A percentile compares a stretch with the other conserved stretches of the same genome.
Conservation (phyloP, 352 stramenopile species). For the Pythium aquatile region DNA sequence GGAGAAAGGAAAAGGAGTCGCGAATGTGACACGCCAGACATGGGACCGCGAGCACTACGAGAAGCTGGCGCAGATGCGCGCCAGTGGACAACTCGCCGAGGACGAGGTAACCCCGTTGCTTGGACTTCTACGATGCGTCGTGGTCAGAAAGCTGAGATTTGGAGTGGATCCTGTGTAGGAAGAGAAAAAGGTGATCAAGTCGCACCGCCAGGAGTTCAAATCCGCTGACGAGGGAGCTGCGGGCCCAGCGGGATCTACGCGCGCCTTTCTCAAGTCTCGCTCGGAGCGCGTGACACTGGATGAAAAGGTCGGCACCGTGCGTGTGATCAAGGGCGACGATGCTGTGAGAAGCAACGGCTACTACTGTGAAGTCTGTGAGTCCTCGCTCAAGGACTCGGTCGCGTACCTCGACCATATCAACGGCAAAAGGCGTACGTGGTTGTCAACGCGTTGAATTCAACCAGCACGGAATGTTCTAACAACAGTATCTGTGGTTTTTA, state of each 20-base stretch:
- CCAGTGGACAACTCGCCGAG: slow-evolving; percentile 60
- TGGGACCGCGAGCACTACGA: slow-evolving; percentile 82
- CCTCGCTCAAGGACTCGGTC: slow-evolving; percentile 90
- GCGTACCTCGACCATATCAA: slow-evolving; percentile 95
- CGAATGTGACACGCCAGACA: slow-evolving; percentile 81
- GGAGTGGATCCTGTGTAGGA: slow-evolving; percentile 20
- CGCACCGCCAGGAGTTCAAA: slow-evolving; percentile 76
- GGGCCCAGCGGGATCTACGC: slow-evolving; percentile 57
- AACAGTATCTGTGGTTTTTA: slow-evolving; percentile 26
- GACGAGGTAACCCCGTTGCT: slow-evolving; percentile 31
- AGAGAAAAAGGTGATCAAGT: slow-evolving; percentile 70
- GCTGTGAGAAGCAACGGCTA: slow-evolving; percentile 80
- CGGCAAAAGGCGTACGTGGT: slow-evolving; percentile 88
- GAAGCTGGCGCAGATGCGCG: slow-evolving; percentile 72
- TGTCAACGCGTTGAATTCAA: neutral
- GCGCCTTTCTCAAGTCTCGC: slow-evolving; percentile 79
- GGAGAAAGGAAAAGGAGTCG: slow-evolving; percentile 68
- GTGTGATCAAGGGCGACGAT: slow-evolving; percentile 87
- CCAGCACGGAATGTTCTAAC: neutral
- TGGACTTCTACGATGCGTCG: neutral
- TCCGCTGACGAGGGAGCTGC: slow-evolving; percentile 59
- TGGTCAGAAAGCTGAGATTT: neutral
- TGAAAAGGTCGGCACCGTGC: slow-evolving; percentile 76
- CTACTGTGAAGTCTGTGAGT: slow-evolving; percentile 93
- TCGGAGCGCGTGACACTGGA: slow-evolving; percentile 81